Base-by-base conservation (phyloP, 306 rosid genomes). In the Senna siamea region DNA sequence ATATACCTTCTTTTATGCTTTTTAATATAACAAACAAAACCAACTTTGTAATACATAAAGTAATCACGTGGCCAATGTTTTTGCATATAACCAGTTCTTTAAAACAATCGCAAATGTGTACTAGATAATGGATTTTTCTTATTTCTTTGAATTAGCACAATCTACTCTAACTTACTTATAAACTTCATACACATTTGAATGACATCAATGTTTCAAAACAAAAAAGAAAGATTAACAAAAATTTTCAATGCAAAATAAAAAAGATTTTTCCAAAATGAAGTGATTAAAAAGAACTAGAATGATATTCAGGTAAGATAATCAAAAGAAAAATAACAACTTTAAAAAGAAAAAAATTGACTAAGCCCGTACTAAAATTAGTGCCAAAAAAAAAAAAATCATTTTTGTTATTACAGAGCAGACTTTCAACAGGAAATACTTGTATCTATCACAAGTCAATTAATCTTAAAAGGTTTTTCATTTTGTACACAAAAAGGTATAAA, bases 401-500 rank as follows among this genome's bases (percentile, higher is more conserved):
- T n/a, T n/a, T 8, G 1, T 12, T 9, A 43, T 35, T 62, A 75
- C 46, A 61, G 58, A 26, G 75, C 72, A 18, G 52, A 51, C 34
- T 17, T 20, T 61, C 50, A 62, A 41, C 72, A 51, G 50, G 17
- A n/a, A 66, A 52, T 12, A 53, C 41, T 17, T 54, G 19, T 34
- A 23, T 32, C 4, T 22, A 75, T 61, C 38, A 61, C 23, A 61
- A 53, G 75, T 55, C 70, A 69, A 69, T 63, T 35, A 19, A 40
- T 23, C 48, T 66, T 20, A 38, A 32, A 76, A 43, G 71, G 66
- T 2, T 54, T 64, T 13, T 20, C 58, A 73, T 26, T 65, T 57
- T 2, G 66, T 56, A 47, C 67, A 46, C 51, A 71, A 63, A 72
- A 70, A 54, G 30, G 5, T n/a, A n/a, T n/a, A n/a, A n/a, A n/a